Evolutionary conservation across 2,329 filamentous ascomycete species (phyloP).

Genomic region (Fusarium dimerum): DNA sequence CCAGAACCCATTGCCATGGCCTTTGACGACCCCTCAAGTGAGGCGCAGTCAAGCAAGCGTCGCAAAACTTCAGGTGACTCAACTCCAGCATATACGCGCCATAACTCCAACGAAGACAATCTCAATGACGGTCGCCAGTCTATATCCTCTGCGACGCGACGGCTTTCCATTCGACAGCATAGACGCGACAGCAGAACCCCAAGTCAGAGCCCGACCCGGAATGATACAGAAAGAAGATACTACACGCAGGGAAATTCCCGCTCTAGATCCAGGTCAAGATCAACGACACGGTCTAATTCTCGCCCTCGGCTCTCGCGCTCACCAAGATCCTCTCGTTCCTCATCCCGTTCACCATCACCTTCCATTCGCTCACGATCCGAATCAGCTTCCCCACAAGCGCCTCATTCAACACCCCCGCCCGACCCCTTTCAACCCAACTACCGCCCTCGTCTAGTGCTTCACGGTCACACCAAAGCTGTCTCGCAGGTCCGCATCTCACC

Average conservation of each 20-base stretch:
- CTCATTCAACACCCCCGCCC: conserved; percentile 39
- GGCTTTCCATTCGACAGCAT: conserved; percentile 21
- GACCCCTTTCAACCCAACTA: conserved; percentile 66
- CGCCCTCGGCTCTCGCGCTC: conserved; percentile 19
- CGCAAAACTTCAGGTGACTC: conserved; percentile 35
- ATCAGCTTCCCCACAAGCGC: conserved; percentile 27
- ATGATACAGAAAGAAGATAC: conserved; percentile 23
- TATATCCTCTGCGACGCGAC: conserved; percentile 10
- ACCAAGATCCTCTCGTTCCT: conserved; percentile 34
- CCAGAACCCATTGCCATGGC: conserved; percentile 27
- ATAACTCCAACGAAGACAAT: conserved; percentile 10
- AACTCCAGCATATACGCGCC: conserved; percentile 28
- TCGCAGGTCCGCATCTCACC: conserved; percentile 90
- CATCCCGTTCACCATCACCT: conserved; percentile 31
- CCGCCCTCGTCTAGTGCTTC: conserved; percentile 67
- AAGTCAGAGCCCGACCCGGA: conserved; percentile 27
- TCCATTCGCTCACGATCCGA: conserved; percentile 34
- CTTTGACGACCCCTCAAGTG: conserved; percentile 26
- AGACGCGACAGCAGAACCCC: conserved; percentile 22
- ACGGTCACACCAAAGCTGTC: conserved; percentile 76
- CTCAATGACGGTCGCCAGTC: conserved; percentile 8
- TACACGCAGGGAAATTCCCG: conserved; percentile 32
- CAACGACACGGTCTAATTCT: conserved; percentile 23
- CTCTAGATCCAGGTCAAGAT: conserved; percentile 37
- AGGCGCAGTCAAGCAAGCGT: conserved; percentile 34